Evolutionary conservation across 1,284 basidiomycete species (phyloP).

Genomic region (Irpex rosettiformis): DNA sequence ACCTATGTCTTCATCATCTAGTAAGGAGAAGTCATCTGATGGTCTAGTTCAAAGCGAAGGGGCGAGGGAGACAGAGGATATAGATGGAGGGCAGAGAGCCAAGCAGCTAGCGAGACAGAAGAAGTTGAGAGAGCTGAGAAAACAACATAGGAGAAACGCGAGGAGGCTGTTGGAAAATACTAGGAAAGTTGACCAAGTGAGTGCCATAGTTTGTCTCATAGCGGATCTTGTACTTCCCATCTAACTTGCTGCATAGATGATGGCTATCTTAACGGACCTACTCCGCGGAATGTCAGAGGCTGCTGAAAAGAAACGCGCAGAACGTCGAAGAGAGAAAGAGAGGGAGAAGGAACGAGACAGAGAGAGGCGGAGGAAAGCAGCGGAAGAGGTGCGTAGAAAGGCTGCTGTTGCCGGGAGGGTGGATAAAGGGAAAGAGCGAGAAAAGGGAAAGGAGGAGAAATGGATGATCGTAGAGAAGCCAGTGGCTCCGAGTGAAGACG

Average conservation of each 20-base stretch:
- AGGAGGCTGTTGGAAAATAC: background rate
- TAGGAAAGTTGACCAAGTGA: background rate
- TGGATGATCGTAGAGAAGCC: background rate
- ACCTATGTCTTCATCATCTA: background rate
- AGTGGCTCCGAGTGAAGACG: background rate
- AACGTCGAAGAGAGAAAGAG: background rate
- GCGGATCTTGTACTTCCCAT: background rate
- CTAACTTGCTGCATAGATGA: background rate
- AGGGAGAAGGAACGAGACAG: constrained; percentile 1
- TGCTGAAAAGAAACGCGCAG: background rate
- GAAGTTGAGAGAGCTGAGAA: background rate
- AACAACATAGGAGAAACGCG: background rate
- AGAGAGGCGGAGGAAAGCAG: background rate
- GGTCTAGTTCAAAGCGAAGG: too few relatives aligned
- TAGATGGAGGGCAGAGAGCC: background rate
- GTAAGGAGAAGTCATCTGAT: too few relatives aligned
- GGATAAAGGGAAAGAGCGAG: background rate
- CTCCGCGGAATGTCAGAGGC: constrained; percentile 1
- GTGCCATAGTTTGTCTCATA: background rate
- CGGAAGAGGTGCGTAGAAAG: background rate
- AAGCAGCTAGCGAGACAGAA: background rate
- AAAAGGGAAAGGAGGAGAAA: background rate
- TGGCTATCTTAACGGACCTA: constrained; percentile 1
- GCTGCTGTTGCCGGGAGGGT: background rate
- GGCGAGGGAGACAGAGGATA: background rate